phyloP scores from a whole-genome alignment of 768 basidiomycete species.

The Leccinum subgranulosum region DNA sequence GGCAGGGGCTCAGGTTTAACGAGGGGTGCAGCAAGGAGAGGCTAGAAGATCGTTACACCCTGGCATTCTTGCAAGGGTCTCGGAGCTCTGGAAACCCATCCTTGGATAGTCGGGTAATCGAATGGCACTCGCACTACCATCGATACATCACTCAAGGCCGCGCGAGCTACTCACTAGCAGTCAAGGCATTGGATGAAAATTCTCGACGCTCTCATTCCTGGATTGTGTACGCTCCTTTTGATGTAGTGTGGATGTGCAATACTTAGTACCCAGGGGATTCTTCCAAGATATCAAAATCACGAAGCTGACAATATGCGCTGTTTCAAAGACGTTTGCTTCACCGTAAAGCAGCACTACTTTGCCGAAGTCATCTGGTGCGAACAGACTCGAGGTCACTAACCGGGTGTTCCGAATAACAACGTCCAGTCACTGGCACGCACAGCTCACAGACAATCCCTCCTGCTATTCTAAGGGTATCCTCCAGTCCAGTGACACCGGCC shows the following conservation, averaged over 20 bases:
- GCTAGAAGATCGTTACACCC: conserved; percentile 8
- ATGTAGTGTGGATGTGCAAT: conserved; percentile 6
- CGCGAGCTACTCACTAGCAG: background rate
- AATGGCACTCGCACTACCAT: background rate
- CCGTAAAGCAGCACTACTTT: background rate
- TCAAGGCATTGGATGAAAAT: background rate
- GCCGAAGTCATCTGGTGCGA: background rate
- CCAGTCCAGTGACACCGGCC: background rate
- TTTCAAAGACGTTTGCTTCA: too few species aligned
- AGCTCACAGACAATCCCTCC: too few species aligned
- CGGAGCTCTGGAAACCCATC: background rate
- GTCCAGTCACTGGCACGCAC: too few species aligned
- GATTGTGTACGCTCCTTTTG: conserved; percentile 1
- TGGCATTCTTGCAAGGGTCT: background rate
- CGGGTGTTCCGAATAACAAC: too few species aligned
- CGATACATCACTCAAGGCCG: background rate
- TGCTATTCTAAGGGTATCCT: too few species aligned
- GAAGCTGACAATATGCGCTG: background rate
- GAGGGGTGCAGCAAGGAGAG: conserved; percentile 25
- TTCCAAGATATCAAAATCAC: background rate
- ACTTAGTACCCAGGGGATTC: background rate
- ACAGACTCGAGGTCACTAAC: background rate
- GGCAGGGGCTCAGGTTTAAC: conserved; percentile 25
- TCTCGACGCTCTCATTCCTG: conserved; percentile 1
- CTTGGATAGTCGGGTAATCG: background rate